Conservation (phyloP, 2,329 filamentous ascomycete genomes). For the Penicillium brasilianum region DNA sequence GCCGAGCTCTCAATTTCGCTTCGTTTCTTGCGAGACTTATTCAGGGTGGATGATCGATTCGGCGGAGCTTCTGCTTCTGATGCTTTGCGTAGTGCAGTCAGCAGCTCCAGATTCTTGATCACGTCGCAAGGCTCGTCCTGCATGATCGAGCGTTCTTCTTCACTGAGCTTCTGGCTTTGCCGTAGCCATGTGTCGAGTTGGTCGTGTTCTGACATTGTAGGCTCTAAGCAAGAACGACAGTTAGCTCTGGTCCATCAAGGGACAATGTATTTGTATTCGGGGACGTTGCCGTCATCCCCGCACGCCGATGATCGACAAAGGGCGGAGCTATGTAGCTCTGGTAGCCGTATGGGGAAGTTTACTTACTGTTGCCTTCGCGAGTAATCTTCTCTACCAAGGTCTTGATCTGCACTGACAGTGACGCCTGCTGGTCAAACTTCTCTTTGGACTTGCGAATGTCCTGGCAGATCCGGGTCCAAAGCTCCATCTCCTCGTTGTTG, state of each 20-base stretch:
- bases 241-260: slow-evolving; percentile 21
- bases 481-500: slow-evolving; percentile 51
- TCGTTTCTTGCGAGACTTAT: slow-evolving; percentile 54
- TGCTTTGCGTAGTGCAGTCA: slow-evolving; percentile 55
- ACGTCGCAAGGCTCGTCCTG: slow-evolving; percentile 56
- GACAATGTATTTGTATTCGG: not conserved
- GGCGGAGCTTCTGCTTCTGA: slow-evolving; percentile 52
- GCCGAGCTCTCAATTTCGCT: slow-evolving; percentile 51
- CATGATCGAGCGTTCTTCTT: slow-evolving; percentile 55
- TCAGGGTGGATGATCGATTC: slow-evolving; percentile 43
- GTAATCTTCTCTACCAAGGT: slow-evolving; percentile 51
- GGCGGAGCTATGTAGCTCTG: not conserved
- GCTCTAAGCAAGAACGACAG: slow-evolving; percentile 31
- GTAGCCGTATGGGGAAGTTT: not conserved
- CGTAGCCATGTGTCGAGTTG: slow-evolving; percentile 53
- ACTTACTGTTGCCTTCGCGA: slow-evolving; percentile 50
- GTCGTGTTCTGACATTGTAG: slow-evolving; percentile 47
- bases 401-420: slow-evolving; percentile 47
- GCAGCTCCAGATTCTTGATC: slow-evolving; percentile 55
- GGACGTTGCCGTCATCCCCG: not conserved
- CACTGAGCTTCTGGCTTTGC: slow-evolving; percentile 53
- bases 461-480: slow-evolving; percentile 52
- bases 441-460: slow-evolving; percentile 51
- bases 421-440: slow-evolving; percentile 50
- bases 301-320: not conserved